Evolutionary conservation across 1,284 basidiomycete genomes (phyloP).

Genomic region (Puccinia novopanici): DNA sequence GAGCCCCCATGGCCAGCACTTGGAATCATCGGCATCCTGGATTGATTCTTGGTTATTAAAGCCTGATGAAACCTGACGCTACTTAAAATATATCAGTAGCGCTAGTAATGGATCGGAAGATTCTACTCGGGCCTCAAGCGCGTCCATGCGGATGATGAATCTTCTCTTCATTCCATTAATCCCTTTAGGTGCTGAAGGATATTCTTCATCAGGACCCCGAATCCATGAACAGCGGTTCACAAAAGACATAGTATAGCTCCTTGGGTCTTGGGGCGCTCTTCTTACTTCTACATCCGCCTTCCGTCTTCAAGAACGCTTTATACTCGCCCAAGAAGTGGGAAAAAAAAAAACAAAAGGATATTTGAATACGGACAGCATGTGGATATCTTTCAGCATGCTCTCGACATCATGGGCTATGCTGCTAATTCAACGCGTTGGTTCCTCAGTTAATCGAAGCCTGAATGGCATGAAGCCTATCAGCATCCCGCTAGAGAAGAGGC

Average conservation of each 20-base stretch:
- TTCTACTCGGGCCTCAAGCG: background rate
- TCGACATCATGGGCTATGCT: background rate
- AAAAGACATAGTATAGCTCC: background rate
- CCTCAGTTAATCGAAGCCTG: background rate
- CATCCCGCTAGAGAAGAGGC: conserved; percentile 16
- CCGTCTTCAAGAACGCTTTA: background rate
- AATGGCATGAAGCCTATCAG: background rate
- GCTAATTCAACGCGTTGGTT: background rate
- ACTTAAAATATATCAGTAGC: background rate
- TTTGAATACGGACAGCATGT: background rate
- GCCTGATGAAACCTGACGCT: background rate
- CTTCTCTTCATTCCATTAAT: background rate
- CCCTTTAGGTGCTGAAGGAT: background rate
- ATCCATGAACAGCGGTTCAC: background rate
- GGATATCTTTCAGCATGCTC: background rate
- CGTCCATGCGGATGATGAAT: background rate
- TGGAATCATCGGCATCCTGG: too few species aligned
- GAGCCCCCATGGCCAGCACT: background rate
- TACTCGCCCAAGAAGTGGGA: background rate
- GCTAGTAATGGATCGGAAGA: background rate
- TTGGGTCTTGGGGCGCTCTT: background rate
- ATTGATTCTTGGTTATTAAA: too few species aligned
- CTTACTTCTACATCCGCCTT: background rate
- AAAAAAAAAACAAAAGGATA: too few species aligned
- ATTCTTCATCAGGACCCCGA: background rate